phyloP scores from a whole-genome alignment of 2,329 filamentous ascomycete species.

The Cladobotryum protrusum region DNA sequence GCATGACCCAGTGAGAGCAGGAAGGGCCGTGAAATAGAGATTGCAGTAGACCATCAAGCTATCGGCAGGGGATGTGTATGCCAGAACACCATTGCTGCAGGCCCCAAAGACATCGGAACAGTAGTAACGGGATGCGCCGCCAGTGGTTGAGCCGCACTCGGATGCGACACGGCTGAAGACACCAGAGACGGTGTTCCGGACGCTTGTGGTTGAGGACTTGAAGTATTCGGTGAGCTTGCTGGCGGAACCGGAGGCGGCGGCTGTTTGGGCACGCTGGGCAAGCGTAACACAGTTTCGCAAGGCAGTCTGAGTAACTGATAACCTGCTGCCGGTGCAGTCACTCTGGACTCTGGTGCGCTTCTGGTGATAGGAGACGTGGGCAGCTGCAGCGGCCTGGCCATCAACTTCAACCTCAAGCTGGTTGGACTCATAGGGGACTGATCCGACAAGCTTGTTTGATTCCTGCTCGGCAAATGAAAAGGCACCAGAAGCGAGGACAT shows the following conservation, averaged over 20 bases:
- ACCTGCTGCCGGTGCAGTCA: slow-evolving; percentile 47
- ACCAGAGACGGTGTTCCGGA: slow-evolving; percentile 43
- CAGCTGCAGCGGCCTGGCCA: slow-evolving; percentile 45
- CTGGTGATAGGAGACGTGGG: slow-evolving; percentile 38
- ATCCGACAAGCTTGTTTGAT: slow-evolving; percentile 47
- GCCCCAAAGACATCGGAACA: slow-evolving; percentile 51
- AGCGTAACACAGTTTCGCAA: slow-evolving; percentile 48
- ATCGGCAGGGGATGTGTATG: slow-evolving; percentile 51
- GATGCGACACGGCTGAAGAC: slow-evolving; percentile 45
- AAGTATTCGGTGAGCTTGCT: slow-evolving; percentile 56
- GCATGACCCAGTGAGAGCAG: slow-evolving; percentile 44
- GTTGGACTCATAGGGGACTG: slow-evolving; percentile 54
- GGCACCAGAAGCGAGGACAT: slow-evolving; percentile 48
- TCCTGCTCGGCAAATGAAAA: slow-evolving; percentile 49
- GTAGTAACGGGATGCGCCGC: slow-evolving; percentile 47
- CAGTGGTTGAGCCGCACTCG: slow-evolving; percentile 47
- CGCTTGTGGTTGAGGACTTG: slow-evolving; percentile 45
- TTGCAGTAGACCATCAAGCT: slow-evolving; percentile 57
- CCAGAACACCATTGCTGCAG: slow-evolving; percentile 48
- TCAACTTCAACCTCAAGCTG: slow-evolving; percentile 51
- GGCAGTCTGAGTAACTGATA: slow-evolving; percentile 41
- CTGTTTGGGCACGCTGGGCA: slow-evolving; percentile 45
- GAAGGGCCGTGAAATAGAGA: slow-evolving; percentile 50
- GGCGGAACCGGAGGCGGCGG: slow-evolving; percentile 42
- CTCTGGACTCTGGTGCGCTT: slow-evolving; percentile 48